Base-by-base conservation (phyloP, 176 grass and related monocot genomes). In the Eremochloa ophiuroides region DNA sequence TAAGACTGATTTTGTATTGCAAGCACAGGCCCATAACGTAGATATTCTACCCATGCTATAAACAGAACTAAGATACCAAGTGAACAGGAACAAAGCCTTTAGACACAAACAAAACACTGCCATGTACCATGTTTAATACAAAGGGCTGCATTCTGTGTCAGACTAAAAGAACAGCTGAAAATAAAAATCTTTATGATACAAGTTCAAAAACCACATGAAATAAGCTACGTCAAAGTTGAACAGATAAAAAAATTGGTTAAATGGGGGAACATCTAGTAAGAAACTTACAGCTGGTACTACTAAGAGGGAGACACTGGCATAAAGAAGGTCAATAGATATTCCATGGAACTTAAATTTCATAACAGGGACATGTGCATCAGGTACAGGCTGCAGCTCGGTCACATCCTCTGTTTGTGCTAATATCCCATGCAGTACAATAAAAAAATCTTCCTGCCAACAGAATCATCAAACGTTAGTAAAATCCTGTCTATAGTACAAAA, bases 251-350 rank as follows among this genome's bases (percentile, higher is more conserved):
- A 78, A 64, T 40, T 29, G 11, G 40, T 59, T 40, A 51, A 22
- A 43, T 12, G 2, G 39, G 33, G 16, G 35, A 72, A 60, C 5
- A 55, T 68, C 14, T 61, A 26, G 10, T 27, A 37, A 60, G 29
- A 46, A 37, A 93, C 89, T 84, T 89, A 98, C 96, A 71, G 80
- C 71, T 59, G 96, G 93, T 80, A 98, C 86, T 35, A 98, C 90
- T 82, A 95, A 85, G 30, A 87, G 88, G 34, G 96, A 98, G 73
- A 98, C 93, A 53, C 97, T 99, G 37, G 97, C 93, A 90, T 99
- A 99, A 81, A 99, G 93, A 80, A 99, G 93, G 35, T 99, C 97
- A 63, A 99, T 96, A 18, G 97, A 95, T 86, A 99, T 99, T 87
- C 97, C 93, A 56, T 71, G 83, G 69, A 96, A 93, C 74, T 99